Conservation (phyloP, 495 filamentous ascomycete species). For the Aspergillus taichungensis region DNA sequence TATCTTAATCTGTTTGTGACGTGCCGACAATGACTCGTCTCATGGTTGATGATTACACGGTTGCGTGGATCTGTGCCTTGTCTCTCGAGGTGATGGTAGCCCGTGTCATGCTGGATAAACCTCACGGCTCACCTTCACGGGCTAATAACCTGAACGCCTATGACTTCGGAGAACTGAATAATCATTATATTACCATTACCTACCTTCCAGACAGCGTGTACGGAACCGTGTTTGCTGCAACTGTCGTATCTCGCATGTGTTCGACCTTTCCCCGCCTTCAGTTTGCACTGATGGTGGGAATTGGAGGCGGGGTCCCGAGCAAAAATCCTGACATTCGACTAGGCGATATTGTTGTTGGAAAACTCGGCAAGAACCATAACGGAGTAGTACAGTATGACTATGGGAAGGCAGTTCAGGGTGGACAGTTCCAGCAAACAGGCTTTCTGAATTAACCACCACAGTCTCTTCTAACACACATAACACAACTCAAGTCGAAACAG, state of each 20-base stretch:
- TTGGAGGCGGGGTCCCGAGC: slow-evolving; percentile 27
- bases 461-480: slow-evolving; percentile 11
- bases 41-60: slow-evolving; percentile 30
- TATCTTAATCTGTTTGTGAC: background rate
- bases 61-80: slow-evolving; percentile 42
- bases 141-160: slow-evolving; percentile 23
- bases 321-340: slow-evolving; percentile 16
- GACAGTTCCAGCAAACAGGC: no score
- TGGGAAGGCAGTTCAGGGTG: no score
- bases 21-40: background rate
- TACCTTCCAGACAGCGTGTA: no score
- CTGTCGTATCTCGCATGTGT: no score
- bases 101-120: slow-evolving; percentile 28
- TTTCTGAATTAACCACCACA: slow-evolving; percentile 15
- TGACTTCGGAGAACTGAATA: slow-evolving; percentile 21
- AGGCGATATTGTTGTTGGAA: slow-evolving; percentile 16
- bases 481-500: slow-evolving; percentile 10
- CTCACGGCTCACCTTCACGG: slow-evolving; percentile 19
- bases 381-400: no score
- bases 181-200: no score
- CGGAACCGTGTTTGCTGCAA: no score
- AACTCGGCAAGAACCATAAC: no score
- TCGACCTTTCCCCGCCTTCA: no score
- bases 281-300: slow-evolving; percentile 39
- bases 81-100: slow-evolving; percentile 28